Evolutionary conservation across 192 early-diverging fungal genomes (phyloP).

Genomic region (Backusella tuberculispora): DNA sequence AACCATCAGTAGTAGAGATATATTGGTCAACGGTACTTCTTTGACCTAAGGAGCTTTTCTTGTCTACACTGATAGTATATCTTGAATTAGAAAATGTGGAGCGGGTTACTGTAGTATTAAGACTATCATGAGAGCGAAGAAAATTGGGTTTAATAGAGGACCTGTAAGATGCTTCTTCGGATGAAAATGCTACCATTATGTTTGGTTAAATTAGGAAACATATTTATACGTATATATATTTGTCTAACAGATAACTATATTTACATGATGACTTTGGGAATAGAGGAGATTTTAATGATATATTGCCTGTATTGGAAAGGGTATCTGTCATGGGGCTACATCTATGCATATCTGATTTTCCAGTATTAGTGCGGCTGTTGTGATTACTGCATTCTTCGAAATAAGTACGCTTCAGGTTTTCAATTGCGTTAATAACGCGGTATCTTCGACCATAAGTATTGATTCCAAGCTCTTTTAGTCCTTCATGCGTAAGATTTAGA

Average conservation of each 20-base stretch:
- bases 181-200: not conserved
- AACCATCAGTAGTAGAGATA: not conserved
- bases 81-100: not conserved
- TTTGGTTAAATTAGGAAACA: not conserved
- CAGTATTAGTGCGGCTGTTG: not conserved
- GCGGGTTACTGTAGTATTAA: not conserved
- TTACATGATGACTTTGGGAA: not conserved
- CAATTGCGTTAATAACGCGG: conserved; percentile 65
- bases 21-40: not conserved
- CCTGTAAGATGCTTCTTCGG: not conserved
- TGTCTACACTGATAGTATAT: not conserved
- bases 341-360: not conserved
- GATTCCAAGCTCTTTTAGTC: conserved; percentile 66
- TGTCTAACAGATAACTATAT: no score
- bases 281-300: not conserved
- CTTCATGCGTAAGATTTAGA: conserved; percentile 57
- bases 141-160: not conserved
- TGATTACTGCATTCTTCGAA: not conserved
- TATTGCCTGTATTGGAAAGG: not conserved
- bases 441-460: conserved; percentile 61
- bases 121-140: not conserved
- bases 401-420: not conserved
- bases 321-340: not conserved
- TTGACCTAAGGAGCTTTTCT: not conserved
- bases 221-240: not conserved